Evolutionary conservation across 2,329 filamentous ascomycete genomes (phyloP).

Genomic region (Cephalotrichum gorgonifer): DNA sequence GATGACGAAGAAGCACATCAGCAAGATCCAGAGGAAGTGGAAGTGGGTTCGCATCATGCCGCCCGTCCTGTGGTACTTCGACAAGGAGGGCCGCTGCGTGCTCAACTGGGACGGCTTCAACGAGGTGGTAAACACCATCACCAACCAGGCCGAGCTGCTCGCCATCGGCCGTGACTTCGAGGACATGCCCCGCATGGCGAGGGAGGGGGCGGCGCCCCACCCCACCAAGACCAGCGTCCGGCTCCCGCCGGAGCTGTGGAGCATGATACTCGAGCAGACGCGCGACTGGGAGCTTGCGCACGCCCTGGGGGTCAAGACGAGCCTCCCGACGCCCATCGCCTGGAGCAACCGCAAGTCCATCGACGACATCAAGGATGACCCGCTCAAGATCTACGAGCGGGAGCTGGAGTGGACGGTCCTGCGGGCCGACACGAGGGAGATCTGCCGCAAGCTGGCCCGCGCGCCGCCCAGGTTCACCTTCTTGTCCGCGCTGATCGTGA

Average conservation of each 20-base stretch:
- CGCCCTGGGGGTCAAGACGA: conserved; percentile 71
- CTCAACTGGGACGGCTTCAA: conserved; percentile 56
- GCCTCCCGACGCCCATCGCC: conserved; percentile 57
- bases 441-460: conserved; percentile 63
- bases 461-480: conserved; percentile 60
- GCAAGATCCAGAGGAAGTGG: conserved; percentile 75
- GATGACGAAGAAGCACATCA: conserved; percentile 77
- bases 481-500: conserved; percentile 72
- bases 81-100: conserved; percentile 33
- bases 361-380: conserved; percentile 40
- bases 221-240: conserved; percentile 23
- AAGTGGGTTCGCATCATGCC: conserved; percentile 75
- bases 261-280: conserved; percentile 72
- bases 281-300: conserved; percentile 87
- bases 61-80: conserved; percentile 75
- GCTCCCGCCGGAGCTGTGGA: conserved; percentile 82
- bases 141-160: conserved; percentile 67
- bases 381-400: conserved; percentile 58
- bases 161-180: conserved; percentile 64
- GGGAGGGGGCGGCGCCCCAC: conserved; percentile 20
- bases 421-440: conserved; percentile 56
- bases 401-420: conserved; percentile 81
- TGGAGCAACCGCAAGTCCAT: conserved; percentile 54
- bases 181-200: conserved; percentile 24
- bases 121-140: conserved; percentile 63